Conservation (phyloP, 352 stramenopile genomes). For the Pythium rishiriense region DNA sequence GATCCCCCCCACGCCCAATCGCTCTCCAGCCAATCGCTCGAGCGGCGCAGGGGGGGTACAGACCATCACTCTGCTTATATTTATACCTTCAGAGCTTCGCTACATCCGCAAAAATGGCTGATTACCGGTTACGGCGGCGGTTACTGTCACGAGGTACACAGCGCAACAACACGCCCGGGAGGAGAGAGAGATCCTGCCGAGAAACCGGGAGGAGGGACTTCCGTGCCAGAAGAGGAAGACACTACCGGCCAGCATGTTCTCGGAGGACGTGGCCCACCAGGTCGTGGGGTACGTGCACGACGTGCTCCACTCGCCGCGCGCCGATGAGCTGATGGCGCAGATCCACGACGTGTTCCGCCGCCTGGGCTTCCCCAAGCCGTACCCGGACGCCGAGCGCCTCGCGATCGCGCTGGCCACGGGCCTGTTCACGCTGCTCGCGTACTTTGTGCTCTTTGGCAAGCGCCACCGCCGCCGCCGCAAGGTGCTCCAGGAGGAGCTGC, state of each 20-base stretch:
- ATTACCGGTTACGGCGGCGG: background rate
- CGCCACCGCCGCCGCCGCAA: constrained; percentile 71
- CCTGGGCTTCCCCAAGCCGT: constrained; percentile 78
- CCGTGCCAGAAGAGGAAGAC: constrained; percentile 4
- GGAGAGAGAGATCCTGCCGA: background rate
- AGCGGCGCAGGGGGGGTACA: background rate
- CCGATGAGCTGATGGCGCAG: constrained; percentile 68
- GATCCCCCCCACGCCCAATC: background rate
- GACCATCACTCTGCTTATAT: constrained; percentile 17
- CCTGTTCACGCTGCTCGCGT: constrained; percentile 79
- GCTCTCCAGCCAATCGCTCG: constrained; percentile 23
- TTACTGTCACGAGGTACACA: constrained; percentile 1
- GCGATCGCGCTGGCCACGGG: constrained; percentile 81
- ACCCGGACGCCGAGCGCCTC: constrained; percentile 82
- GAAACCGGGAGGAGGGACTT: background rate
- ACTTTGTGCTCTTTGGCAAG: constrained; percentile 90
- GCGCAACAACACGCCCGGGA: background rate
- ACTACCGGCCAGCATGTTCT: constrained; percentile 41
- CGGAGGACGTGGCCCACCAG: constrained; percentile 51
- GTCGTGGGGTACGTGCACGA: constrained; percentile 77
- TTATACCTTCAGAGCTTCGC: constrained; percentile 20
- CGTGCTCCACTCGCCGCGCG: constrained; percentile 73
- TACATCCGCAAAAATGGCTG: constrained; percentile 22
- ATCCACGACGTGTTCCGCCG: constrained; percentile 67
- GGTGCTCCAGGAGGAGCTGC: constrained; percentile 74